Conservation (phyloP, 345 rosid species). For the Bruguiera sexangula region DNA sequence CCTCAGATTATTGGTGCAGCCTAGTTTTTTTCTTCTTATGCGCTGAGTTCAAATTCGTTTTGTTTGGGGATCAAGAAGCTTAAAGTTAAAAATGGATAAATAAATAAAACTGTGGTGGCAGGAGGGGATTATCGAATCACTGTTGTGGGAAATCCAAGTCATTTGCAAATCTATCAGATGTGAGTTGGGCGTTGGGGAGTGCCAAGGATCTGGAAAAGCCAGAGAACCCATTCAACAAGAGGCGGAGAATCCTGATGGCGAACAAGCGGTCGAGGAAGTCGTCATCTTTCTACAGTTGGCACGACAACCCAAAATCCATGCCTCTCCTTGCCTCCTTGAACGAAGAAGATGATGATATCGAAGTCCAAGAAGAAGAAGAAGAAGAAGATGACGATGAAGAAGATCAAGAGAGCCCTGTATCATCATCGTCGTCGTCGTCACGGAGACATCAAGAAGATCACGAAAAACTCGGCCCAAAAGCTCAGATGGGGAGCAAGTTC, state of each 20-base stretch:
- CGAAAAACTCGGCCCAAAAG: not conserved
- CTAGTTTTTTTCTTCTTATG: no score
- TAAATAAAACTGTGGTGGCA: constrained; percentile 12
- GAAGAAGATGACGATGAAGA: not conserved
- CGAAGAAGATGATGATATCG: constrained; percentile 34
- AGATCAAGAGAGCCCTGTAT: constrained; percentile 5
- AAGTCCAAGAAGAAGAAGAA: not conserved
- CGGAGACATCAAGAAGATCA: constrained; percentile 12
- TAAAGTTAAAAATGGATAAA: no score
- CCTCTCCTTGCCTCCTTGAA: constrained; percentile 56
- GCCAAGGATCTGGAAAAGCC: constrained; percentile 55
- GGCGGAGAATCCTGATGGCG: constrained; percentile 56
- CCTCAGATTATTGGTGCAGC: no score
- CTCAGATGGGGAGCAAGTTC: constrained; percentile 14
- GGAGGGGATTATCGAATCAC: constrained; percentile 78
- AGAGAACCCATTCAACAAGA: constrained; percentile 79
- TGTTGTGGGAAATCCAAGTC: constrained; percentile 80
- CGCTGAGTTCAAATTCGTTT: no score
- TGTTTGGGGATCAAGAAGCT: no score
- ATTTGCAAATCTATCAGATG: constrained; percentile 59
- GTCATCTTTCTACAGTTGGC: constrained; percentile 44
- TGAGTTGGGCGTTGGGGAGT: constrained; percentile 9
- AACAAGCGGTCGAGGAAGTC: constrained; percentile 43
- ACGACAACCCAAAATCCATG: constrained; percentile 66
- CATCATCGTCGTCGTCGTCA: constrained; percentile 10